Conservation (phyloP, 2,329 filamentous ascomycete genomes). For the Davidsoniella eucalypti region DNA sequence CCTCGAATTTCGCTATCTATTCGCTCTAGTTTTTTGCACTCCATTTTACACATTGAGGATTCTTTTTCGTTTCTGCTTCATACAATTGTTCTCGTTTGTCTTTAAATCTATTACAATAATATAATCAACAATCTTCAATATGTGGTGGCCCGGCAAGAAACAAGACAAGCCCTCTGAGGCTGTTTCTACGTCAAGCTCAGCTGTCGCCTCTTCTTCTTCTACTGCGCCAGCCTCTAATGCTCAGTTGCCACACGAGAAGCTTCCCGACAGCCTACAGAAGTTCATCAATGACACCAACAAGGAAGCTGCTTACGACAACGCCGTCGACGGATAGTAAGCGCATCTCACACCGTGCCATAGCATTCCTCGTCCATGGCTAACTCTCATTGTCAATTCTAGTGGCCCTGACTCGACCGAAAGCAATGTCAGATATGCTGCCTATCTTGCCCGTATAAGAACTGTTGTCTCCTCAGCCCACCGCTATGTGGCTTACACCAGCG, state of each 20-base stretch:
- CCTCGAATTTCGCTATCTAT: too few species aligned
- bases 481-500: constrained; percentile 92
- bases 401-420: constrained; percentile 67
- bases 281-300: constrained; percentile 40
- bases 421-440: constrained; percentile 79
- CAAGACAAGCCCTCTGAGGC: constrained; percentile 20
- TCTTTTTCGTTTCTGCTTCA: neutral
- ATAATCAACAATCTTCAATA: neutral
- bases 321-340: constrained; percentile 11
- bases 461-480: constrained; percentile 81
- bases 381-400: neutral
- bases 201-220: neutral
- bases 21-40: neutral
- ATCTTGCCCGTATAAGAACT: constrained; percentile 69
- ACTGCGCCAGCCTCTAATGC: constrained; percentile 27
- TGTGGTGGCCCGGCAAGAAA: constrained; percentile 24
- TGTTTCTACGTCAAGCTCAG: neutral
- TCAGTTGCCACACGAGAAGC: constrained; percentile 32
- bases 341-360: neutral
- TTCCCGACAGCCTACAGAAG: constrained; percentile 38
- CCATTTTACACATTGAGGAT: neutral
- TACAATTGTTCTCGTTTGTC: neutral
- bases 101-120: neutral
- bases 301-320: constrained; percentile 44
- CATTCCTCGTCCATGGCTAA: neutral